These are phyloP conservation scores for Dioscorea dumetorum DNA, from an alignment of 106 monocot genomes.

Conservation along the genomic window DNA sequence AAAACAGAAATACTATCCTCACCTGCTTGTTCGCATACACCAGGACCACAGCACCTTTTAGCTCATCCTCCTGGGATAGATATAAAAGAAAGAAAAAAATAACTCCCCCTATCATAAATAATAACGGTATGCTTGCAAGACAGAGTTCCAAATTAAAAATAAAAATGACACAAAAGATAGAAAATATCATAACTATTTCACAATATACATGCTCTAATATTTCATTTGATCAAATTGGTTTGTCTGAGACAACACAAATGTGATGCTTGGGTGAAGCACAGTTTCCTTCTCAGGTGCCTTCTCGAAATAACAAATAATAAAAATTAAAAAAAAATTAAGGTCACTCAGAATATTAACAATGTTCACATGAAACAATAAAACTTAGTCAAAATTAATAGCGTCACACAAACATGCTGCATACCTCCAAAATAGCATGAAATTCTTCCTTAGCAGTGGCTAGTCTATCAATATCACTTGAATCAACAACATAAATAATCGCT, in stretches of 20 bases:
- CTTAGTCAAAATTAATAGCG: background rate
- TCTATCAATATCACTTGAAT: conserved; percentile 96
- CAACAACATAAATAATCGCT: conserved; percentile 96
- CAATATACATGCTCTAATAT: no score
- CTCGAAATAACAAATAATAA: background rate
- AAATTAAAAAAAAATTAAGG: background rate
- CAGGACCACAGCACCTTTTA: conserved; percentile 87
- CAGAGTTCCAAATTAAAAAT: no score
- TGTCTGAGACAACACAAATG: no score
- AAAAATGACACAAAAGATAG: no score
- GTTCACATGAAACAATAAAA: no score
- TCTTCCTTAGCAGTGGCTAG: conserved; percentile 89
- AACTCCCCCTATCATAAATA: no score
- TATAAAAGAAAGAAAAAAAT: background rate
- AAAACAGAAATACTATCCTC: background rate
- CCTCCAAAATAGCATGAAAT: conserved; percentile 98
- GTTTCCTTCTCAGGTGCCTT: background rate
- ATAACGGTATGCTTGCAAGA: no score
- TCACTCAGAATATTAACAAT: background rate
- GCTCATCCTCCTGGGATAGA: conserved; percentile 79
- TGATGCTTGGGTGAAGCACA: no score
- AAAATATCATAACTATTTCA: no score
- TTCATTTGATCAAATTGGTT: no score
- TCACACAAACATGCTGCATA: conserved; percentile 8
- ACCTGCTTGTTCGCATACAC: conserved; percentile 98